phyloP scores from a whole-genome alignment of 352 stramenopile species.

The Pythium aristosporum region DNA sequence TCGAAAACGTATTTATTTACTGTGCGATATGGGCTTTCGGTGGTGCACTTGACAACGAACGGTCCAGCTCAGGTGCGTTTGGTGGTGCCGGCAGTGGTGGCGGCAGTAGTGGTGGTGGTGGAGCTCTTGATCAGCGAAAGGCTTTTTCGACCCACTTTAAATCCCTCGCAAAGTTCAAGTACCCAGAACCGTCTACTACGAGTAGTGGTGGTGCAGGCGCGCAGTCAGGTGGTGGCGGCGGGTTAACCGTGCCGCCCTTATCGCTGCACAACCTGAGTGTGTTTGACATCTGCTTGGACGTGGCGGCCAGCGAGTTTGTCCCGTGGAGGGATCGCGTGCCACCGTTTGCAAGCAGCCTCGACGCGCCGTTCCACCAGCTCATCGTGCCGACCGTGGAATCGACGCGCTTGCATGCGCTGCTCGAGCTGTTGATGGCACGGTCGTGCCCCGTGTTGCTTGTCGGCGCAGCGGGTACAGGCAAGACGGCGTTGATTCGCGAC shows the following conservation, averaged over 20 bases:
- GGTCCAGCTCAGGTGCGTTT: conserved; percentile 23
- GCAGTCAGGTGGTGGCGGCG: not conserved
- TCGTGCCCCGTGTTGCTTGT: conserved; percentile 72
- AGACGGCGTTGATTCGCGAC: conserved; percentile 75
- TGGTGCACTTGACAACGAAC: conserved; percentile 90
- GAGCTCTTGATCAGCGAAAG: conserved; percentile 41
- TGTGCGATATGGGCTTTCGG: conserved; percentile 96
- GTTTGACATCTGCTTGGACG: conserved; percentile 84
- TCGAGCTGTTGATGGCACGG: conserved; percentile 52
- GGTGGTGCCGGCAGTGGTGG: conserved; percentile 4
- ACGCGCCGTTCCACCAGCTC: conserved; percentile 60
- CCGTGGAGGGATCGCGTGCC: conserved; percentile 76
- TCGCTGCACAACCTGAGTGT: conserved; percentile 33
- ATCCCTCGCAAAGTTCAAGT: conserved; percentile 74
- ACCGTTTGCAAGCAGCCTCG: conserved; percentile 22
- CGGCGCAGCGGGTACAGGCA: conserved; percentile 81
- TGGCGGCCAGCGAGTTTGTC: conserved; percentile 69
- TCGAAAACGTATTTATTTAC: conserved; percentile 96
- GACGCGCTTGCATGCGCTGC: conserved; percentile 59
- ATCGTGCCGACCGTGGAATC: conserved; percentile 80
- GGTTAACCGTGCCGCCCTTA: not conserved
- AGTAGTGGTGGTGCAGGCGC: not conserved
- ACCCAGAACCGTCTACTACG: not conserved
- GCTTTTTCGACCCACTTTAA: conserved; percentile 62
- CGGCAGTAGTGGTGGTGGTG: conserved; percentile 9